Percentiles rank a stretch among this genome's conserved stretches.
Evolutionary conservation across 768 basidiomycete species (phyloP).

Genomic region (Agaricus subrufescens): DNA sequence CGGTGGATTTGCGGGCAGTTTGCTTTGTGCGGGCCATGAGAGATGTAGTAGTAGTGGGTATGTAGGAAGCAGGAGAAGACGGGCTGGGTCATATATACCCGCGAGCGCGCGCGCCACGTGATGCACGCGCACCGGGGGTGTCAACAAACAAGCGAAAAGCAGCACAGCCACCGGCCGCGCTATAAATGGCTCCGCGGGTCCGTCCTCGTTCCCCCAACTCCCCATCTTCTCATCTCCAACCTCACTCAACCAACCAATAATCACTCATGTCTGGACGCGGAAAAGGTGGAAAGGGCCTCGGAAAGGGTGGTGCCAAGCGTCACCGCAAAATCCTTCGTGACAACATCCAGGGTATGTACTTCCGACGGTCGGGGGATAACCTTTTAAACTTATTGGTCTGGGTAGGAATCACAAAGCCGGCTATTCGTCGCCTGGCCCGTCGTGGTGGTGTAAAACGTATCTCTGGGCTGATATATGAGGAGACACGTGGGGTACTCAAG

Average conservation of each 20-base stretch:
- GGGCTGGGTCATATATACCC: constrained; percentile 22
- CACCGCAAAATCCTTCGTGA: constrained; percentile 92
- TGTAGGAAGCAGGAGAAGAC: constrained; percentile 1
- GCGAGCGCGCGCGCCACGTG: constrained; percentile 35
- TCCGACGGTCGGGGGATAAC: background rate
- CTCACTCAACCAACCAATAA: constrained; percentile 18
- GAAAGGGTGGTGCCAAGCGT: constrained; percentile 95
- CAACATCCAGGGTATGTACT: constrained; percentile 29
- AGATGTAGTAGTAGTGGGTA: constrained; percentile 10
- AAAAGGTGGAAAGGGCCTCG: constrained; percentile 96
- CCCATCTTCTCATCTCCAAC: constrained; percentile 14
- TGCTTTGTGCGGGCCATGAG: constrained; percentile 78
- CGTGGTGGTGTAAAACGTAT: constrained; percentile 99
- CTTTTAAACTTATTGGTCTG: constrained; percentile 19
- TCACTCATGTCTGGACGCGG: constrained; percentile 87
- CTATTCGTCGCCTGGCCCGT: constrained; percentile 91
- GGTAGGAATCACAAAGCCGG: constrained; percentile 87
- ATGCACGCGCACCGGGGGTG: constrained; percentile 22
- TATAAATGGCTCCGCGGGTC: constrained; percentile 29
- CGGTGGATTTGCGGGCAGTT: constrained; percentile 85
- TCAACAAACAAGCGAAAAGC: constrained; percentile 39
- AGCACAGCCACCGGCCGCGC: constrained; percentile 42
- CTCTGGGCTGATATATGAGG: constrained; percentile 90
- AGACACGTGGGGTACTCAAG: constrained; percentile 93
- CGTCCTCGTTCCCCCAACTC: constrained; percentile 19